phyloP scores from a whole-genome alignment of 257 asterid species.

The Nicotiana attenuata region DNA sequence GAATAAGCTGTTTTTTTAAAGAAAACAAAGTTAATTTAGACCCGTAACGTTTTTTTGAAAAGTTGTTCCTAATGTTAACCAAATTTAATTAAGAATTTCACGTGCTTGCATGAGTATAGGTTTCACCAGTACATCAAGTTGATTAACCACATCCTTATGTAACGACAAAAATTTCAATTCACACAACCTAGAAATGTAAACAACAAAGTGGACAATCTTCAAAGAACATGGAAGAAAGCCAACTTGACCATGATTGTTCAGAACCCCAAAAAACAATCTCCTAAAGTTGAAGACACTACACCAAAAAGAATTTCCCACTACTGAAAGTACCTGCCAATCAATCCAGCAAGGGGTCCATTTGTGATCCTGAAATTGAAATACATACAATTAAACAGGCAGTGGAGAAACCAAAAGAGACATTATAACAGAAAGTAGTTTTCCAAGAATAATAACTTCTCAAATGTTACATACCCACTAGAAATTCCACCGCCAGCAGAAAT shows the following conservation, averaged over 20 bases:
- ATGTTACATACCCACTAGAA: slow-evolving; percentile 85
- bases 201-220: background rate
- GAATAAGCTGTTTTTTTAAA: background rate
- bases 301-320: background rate
- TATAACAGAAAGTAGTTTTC: background rate
- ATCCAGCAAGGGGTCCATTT: slow-evolving; percentile 94
- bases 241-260: background rate
- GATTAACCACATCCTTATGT: background rate
- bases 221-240: background rate
- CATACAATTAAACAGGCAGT: slow-evolving; percentile 13
- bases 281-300: background rate
- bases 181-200: background rate
- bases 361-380: slow-evolving; percentile 62
- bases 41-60: background rate
- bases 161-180: background rate
- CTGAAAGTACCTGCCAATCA: slow-evolving; percentile 75
- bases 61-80: background rate
- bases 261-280: background rate
- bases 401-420: background rate
- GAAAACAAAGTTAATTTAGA: background rate
- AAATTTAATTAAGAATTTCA: background rate
- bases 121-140: background rate
- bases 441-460: slow-evolving; percentile 1
- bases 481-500: slow-evolving; percentile 97
- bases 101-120: background rate